These are phyloP conservation scores for Mesembryanthemum crystallinum DNA, from an alignment of 148 eudicot species.

Conservation along the genomic window DNA sequence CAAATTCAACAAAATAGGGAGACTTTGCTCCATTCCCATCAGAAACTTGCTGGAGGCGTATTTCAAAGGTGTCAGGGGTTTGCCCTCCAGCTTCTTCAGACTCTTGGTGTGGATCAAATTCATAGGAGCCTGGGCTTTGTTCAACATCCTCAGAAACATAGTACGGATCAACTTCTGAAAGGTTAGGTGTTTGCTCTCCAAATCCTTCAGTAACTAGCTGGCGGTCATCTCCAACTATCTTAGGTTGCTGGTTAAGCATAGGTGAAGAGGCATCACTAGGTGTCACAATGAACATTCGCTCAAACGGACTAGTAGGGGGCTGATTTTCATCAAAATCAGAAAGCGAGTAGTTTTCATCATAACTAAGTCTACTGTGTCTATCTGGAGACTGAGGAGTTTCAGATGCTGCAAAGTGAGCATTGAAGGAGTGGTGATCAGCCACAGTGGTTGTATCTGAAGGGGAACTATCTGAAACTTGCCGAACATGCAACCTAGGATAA, in stretches of 20 bases:
- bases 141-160: constrained; percentile 23
- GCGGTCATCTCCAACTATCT: constrained; percentile 10
- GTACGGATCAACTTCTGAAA: constrained; percentile 26
- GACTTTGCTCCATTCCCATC: constrained; percentile 21
- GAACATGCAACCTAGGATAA: constrained; percentile 57
- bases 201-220: constrained; percentile 7
- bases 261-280: constrained; percentile 33
- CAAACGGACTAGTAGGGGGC: constrained; percentile 33
- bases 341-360: constrained; percentile 52
- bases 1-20: constrained; percentile 25
- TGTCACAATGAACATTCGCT: constrained; percentile 28
- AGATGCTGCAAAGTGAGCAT: constrained; percentile 34
- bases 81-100: constrained; percentile 17
- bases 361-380: constrained; percentile 55
- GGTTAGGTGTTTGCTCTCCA: constrained; percentile 16
- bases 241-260: constrained; percentile 17
- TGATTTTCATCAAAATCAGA: constrained; percentile 50
- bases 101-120: constrained; percentile 13
- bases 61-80: constrained; percentile 26
- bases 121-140: constrained; percentile 25
- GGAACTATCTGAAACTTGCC: constrained; percentile 42
- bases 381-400: constrained; percentile 44
- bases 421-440: constrained; percentile 41
- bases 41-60: constrained; percentile 21
- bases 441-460: constrained; percentile 34